Evolutionary conservation across 768 basidiomycete genomes (phyloP), one percentile per base, ranked within the genome.

Genomic region (Lentinula sp.): DNA sequence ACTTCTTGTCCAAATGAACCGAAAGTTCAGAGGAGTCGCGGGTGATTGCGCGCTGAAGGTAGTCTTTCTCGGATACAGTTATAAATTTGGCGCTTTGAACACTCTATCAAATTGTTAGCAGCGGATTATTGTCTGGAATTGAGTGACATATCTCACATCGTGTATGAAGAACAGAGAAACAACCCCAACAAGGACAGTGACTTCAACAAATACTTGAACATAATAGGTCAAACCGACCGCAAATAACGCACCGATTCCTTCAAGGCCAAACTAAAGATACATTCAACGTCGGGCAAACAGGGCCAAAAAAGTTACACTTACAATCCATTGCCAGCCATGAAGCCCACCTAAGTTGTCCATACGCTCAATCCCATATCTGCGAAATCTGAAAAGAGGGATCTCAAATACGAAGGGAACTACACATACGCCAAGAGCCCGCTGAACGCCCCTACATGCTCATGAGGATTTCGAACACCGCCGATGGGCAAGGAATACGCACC

Each of bases 41-140:
- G 62, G 75, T 77, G 57, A 84, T 67, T 73, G 79, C 70, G 12
- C 73, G 61, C 12, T 77, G 61, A 6, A 84, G 69, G 52, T 70
- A 65, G 46, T 57, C 64, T 51, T 75, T 76, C 64, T 86, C 85
- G 1, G 64, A 59, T 8, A 75, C 72, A 10, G 75, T 79, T 60
- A 86, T 69, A 72, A 85, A 87, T 23, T 70, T 74, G 10, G 85
- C 85, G 1, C 84, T 86, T 63, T 81, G 79, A 28, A 56, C 41
- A 43, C 55, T 56, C 55, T 56, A 39, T 9, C 5, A 16, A 10
- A 10, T 85, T 83, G 68, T 81, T 85, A 48, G 81, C 82, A 63
- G 61, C 41, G 1, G 48, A 6, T 37, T 4, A 1, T 50, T 10
- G 8, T 23, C 3, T 23, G 23, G 23, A 28, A 28, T 28, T 3